Percentiles rank a stretch among this genome's conserved stretches.
Evolutionary conservation across 805 yeast genomes (phyloP).

Genomic region (Lipomyces lipofer): DNA sequence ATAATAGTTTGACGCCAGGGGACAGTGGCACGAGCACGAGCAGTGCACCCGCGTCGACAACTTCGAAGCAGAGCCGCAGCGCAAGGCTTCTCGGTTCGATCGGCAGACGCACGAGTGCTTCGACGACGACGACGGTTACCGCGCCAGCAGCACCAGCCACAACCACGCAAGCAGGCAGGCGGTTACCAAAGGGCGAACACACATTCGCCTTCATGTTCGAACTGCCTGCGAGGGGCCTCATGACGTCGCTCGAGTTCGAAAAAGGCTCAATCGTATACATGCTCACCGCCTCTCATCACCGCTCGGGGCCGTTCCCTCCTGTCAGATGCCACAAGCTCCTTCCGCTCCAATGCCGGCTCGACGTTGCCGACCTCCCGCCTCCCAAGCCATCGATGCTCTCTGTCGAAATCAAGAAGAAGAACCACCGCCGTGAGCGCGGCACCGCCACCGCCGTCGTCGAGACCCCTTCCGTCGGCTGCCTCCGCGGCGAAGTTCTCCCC

Average conservation of each 20-base stretch:
- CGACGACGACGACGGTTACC: neutral
- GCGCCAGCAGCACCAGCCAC: neutral
- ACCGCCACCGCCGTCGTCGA: slow-evolving; percentile 45
- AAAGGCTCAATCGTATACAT: slow-evolving; percentile 76
- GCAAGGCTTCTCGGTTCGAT: neutral
- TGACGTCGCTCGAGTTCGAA: slow-evolving; percentile 77
- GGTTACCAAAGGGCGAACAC: slow-evolving; percentile 63
- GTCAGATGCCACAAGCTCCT: slow-evolving; percentile 55
- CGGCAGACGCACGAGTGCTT: neutral
- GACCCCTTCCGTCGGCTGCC: slow-evolving; percentile 63
- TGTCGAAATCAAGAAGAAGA: slow-evolving; percentile 52
- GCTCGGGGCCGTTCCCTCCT: slow-evolving; percentile 33
- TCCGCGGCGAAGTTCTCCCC: slow-evolving; percentile 79
- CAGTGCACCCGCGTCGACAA: neutral
- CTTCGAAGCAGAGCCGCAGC: neutral
- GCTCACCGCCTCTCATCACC: slow-evolving; percentile 48
- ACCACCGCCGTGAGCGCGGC: slow-evolving; percentile 41
- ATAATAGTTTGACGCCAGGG: neutral
- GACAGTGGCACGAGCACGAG: neutral
- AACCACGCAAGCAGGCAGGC: neutral
- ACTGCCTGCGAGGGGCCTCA: slow-evolving; percentile 71
- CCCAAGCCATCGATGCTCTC: slow-evolving; percentile 67
- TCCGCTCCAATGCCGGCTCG: slow-evolving; percentile 68
- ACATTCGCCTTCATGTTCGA: slow-evolving; percentile 81
- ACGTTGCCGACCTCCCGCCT: slow-evolving; percentile 63